These are phyloP conservation scores for Kwoniella botswanensis DNA, from an alignment of 768 basidiomycete genomes.

Conservation along the genomic window DNA sequence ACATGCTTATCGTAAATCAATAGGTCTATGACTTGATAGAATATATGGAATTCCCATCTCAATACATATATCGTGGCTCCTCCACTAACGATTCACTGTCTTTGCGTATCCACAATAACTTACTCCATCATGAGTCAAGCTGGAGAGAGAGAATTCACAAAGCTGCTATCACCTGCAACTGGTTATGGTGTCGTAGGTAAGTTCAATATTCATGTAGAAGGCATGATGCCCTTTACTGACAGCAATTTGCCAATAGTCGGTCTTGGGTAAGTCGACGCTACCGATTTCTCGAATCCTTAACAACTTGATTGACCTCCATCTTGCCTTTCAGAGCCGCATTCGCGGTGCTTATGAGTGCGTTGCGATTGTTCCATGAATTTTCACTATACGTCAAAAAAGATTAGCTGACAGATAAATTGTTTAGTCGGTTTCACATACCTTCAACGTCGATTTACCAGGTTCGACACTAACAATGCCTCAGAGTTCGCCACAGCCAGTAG, in stretches of 20 bases:
- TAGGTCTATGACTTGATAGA: too few relatives aligned
- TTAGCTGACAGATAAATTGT: not conserved
- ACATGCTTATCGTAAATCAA: too few relatives aligned
- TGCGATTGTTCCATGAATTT: not conserved
- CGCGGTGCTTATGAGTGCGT: conserved; percentile 34
- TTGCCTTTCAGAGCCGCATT: conserved; percentile 23
- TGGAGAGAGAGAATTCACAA: conserved; percentile 23
- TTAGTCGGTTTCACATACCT: conserved; percentile 31
- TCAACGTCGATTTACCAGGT: conserved; percentile 29
- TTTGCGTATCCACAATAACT: not conserved
- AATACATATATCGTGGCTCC: too few relatives aligned
- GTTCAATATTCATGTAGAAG: not conserved
- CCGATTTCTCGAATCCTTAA: not conserved
- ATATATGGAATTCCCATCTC: too few relatives aligned
- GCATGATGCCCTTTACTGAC: not conserved
- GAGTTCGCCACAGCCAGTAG: conserved; percentile 32
- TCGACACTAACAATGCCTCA: conserved; percentile 22
- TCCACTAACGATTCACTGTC: too few relatives aligned
- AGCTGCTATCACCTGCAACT: conserved; percentile 14
- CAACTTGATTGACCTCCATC: not conserved
- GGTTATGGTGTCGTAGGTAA: conserved; percentile 31
- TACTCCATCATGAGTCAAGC: conserved; percentile 13
- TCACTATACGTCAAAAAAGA: too few relatives aligned
- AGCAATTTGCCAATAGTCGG: conserved; percentile 1
- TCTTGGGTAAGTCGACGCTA: conserved; percentile 18